Evolutionary conservation across 2,329 filamentous ascomycete genomes (phyloP).

Genomic region (Aspergillus arachidicola): DNA sequence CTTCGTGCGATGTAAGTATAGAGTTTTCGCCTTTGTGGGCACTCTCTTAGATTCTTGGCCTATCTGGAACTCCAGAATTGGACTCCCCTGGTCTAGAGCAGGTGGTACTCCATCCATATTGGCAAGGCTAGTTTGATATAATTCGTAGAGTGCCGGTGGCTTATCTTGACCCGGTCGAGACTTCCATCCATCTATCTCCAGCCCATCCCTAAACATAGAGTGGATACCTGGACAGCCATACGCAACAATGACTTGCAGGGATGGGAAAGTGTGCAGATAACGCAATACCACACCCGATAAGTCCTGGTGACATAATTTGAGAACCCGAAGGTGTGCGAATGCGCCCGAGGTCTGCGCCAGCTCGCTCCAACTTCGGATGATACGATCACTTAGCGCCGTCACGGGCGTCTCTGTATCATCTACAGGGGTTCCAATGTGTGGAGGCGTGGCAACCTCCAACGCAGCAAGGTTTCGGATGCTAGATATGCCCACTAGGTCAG

Average conservation of each 20-base stretch:
- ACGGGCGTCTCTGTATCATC: slow-evolving; percentile 14
- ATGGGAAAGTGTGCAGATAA: slow-evolving; percentile 39
- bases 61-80: slow-evolving; percentile 30
- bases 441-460: slow-evolving; percentile 37
- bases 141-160: slow-evolving; percentile 18
- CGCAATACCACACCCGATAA: slow-evolving; percentile 35
- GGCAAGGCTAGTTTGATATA: slow-evolving; percentile 17
- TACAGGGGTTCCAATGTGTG: slow-evolving; percentile 13
- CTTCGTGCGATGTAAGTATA: slow-evolving; percentile 16
- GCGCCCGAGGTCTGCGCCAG: slow-evolving; percentile 31
- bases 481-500: slow-evolving; percentile 43
- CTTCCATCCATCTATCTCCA: slow-evolving; percentile 33
- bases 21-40: background rate
- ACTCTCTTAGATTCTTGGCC: slow-evolving; percentile 12
- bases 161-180: background rate
- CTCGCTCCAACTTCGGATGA: slow-evolving; percentile 47
- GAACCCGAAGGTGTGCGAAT: slow-evolving; percentile 41
- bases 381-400: slow-evolving; percentile 39
- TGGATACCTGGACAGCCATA: slow-evolving; percentile 35
- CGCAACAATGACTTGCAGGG: slow-evolving; percentile 38
- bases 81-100: slow-evolving; percentile 13
- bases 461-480: slow-evolving; percentile 44
- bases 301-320: slow-evolving; percentile 39
- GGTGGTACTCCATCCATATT: background rate
- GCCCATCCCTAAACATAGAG: slow-evolving; percentile 19